These are phyloP conservation scores for Cylindrotheca fusiformis DNA, from an alignment of 108 stramenopile species.

Conservation along the genomic window DNA sequence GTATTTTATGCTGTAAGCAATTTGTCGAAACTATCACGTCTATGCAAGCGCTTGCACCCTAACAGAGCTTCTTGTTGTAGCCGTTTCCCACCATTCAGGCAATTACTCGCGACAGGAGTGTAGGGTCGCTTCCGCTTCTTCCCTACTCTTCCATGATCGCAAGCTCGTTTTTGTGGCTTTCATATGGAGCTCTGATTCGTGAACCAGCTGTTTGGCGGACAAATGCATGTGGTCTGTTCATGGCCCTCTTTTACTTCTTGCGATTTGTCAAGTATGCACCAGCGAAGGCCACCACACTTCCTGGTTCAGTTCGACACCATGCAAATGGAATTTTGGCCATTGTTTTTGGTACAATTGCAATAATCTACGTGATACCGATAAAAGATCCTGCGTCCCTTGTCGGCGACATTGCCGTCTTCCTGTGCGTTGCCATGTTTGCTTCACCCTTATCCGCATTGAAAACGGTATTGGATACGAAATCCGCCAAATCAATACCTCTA, in stretches of 20 bases:
- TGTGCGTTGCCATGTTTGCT: constrained; percentile 69
- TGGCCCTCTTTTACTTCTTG: constrained; percentile 56
- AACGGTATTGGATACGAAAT: constrained; percentile 62
- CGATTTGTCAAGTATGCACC: constrained; percentile 33
- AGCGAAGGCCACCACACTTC: constrained; percentile 35
- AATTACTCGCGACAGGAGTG: constrained; percentile 46
- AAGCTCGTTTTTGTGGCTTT: constrained; percentile 33
- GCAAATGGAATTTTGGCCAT: constrained; percentile 7
- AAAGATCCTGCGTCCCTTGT: constrained; percentile 24
- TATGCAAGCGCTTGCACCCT: neutral
- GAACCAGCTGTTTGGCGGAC: constrained; percentile 45
- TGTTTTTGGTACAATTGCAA: constrained; percentile 28
- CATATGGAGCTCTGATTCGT: constrained; percentile 53
- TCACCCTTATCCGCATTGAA: constrained; percentile 65
- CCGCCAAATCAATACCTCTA: constrained; percentile 73
- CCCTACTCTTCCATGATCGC: constrained; percentile 75
- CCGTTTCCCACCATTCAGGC: constrained; percentile 67
- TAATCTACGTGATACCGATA: constrained; percentile 15
- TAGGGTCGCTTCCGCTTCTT: constrained; percentile 63
- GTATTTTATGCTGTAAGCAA: constrained; percentile 43
- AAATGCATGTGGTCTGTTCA: constrained; percentile 51
- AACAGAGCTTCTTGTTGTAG: neutral
- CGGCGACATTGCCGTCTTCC: constrained; percentile 41
- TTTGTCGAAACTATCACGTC: neutral
- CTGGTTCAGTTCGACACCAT: constrained; percentile 50